A percentile compares a stretch with the other conserved stretches of the same genome.
These are phyloP conservation scores for Trypanosoma melophagium DNA, from an alignment of 208 protist species.

Conservation along the genomic window DNA sequence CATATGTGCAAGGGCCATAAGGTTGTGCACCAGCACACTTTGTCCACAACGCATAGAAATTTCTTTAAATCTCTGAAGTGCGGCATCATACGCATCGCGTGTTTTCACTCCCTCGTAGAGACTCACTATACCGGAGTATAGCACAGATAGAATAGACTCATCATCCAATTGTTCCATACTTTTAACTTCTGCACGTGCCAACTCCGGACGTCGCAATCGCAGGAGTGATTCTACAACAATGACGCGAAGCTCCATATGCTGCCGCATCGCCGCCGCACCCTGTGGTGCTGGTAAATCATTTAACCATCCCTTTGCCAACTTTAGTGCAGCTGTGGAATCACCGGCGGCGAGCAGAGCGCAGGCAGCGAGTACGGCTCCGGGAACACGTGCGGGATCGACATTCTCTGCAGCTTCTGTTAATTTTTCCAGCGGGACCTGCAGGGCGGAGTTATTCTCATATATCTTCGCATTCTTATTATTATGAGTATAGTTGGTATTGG, in stretches of 20 bases:
- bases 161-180: conserved; percentile 84
- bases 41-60: conserved; percentile 64
- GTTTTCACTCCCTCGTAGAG: conserved; percentile 51
- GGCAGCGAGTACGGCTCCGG: conserved; percentile 53
- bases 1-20: conserved; percentile 76
- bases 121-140: conserved; percentile 59
- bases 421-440: conserved; percentile 20
- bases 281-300: conserved; percentile 38
- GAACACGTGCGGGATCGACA: conserved; percentile 26
- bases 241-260: conserved; percentile 56
- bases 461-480: too few relatives aligned
- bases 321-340: conserved; percentile 46
- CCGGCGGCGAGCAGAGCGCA: conserved; percentile 48
- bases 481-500: neutral
- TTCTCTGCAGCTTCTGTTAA: conserved; percentile 38
- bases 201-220: conserved; percentile 67
- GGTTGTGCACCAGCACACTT: conserved; percentile 73
- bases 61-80: conserved; percentile 77
- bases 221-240: conserved; percentile 72
- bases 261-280: conserved; percentile 24
- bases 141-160: conserved; percentile 73
- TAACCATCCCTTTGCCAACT: conserved; percentile 62
- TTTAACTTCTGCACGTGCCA: conserved; percentile 66
- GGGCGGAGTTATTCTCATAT: conserved; percentile 7
- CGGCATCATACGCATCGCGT: conserved; percentile 35